A percentile compares a stretch with the other conserved stretches of the same genome.
phyloP scores from a whole-genome alignment of 441 rosid species.

The Breynia disticha region DNA sequence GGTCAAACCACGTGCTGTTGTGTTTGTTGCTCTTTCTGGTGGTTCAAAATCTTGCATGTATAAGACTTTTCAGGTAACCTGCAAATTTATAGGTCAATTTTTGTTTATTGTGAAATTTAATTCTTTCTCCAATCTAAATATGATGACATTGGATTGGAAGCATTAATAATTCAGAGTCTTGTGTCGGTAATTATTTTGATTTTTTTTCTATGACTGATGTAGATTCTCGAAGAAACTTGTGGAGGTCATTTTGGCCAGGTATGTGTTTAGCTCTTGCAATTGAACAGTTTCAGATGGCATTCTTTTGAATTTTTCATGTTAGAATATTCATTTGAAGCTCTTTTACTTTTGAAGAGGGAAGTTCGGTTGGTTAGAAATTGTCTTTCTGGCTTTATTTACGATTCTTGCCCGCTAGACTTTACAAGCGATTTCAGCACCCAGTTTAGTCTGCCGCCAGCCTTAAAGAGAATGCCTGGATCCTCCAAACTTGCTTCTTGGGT shows the following conservation, averaged over 20 bases:
- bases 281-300: background rate
- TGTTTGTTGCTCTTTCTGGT: slow-evolving; percentile 74
- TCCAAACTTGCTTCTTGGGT: slow-evolving; percentile 65
- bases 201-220: slow-evolving; percentile 11
- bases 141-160: background rate
- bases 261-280: slow-evolving; percentile 15
- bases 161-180: background rate
- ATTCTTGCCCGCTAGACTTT: slow-evolving; percentile 82
- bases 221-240: slow-evolving; percentile 64
- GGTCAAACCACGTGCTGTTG: slow-evolving; percentile 59
- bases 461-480: slow-evolving; percentile 61
- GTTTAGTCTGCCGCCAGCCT: slow-evolving; percentile 55
- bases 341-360: slow-evolving; percentile 41
- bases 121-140: background rate
- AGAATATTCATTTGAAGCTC: background rate
- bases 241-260: slow-evolving; percentile 58
- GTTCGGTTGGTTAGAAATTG: slow-evolving; percentile 58
- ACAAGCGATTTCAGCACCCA: slow-evolving; percentile 67
- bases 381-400: slow-evolving; percentile 75
- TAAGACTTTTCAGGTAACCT: slow-evolving; percentile 66
- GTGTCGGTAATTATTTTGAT: slow-evolving; percentile 1
- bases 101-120: background rate
- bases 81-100: background rate
- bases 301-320: background rate
- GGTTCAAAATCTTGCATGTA: slow-evolving; percentile 86